Percentiles rank a stretch among this genome's conserved stretches.
These are phyloP conservation scores for Nitzschia palea DNA, from an alignment of 108 stramenopile genomes.

Conservation along the genomic window DNA sequence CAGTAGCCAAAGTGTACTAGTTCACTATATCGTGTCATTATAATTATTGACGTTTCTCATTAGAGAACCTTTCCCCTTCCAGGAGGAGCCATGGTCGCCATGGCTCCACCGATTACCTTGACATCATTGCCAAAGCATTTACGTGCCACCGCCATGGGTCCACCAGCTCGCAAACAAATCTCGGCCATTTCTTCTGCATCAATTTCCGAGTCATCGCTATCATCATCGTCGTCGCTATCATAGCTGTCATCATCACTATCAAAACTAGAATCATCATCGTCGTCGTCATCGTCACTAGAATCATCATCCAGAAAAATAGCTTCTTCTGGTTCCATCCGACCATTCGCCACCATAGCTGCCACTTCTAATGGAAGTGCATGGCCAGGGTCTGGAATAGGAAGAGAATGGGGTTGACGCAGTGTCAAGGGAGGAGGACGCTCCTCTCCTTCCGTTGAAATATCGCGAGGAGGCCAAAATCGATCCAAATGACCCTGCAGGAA, in stretches of 20 bases:
- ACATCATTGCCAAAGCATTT: slow-evolving; percentile 21
- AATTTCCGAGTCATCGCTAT: slow-evolving; percentile 8
- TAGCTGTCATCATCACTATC: slow-evolving; percentile 10
- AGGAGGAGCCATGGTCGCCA: background rate
- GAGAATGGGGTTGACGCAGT: slow-evolving; percentile 24
- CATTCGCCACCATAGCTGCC: slow-evolving; percentile 31
- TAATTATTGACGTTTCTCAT: too few relatives aligned
- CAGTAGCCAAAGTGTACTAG: too few relatives aligned
- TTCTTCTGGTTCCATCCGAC: slow-evolving; percentile 37
- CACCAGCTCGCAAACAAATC: slow-evolving; percentile 24
- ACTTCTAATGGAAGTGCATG: slow-evolving; percentile 22
- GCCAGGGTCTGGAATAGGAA: slow-evolving; percentile 32
- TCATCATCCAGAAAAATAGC: slow-evolving; percentile 21
- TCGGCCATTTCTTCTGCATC: slow-evolving; percentile 20
- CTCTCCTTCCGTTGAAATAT: slow-evolving; percentile 25
- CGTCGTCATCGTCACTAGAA: slow-evolving; percentile 1
- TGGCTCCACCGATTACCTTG: background rate
- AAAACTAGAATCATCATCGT: background rate
- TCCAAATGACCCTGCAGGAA: slow-evolving; percentile 56
- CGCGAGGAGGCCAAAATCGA: slow-evolving; percentile 49
- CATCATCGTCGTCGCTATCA: background rate
- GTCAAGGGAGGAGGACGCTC: slow-evolving; percentile 31
- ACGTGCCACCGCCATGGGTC: slow-evolving; percentile 18
- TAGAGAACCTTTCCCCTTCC: too few relatives aligned
- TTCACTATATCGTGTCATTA: too few relatives aligned